A percentile compares a stretch with the other conserved stretches of the same genome.
Evolutionary conservation across 176 grass and related monocot species (phyloP).

Genomic region (Oryza coarctata): DNA sequence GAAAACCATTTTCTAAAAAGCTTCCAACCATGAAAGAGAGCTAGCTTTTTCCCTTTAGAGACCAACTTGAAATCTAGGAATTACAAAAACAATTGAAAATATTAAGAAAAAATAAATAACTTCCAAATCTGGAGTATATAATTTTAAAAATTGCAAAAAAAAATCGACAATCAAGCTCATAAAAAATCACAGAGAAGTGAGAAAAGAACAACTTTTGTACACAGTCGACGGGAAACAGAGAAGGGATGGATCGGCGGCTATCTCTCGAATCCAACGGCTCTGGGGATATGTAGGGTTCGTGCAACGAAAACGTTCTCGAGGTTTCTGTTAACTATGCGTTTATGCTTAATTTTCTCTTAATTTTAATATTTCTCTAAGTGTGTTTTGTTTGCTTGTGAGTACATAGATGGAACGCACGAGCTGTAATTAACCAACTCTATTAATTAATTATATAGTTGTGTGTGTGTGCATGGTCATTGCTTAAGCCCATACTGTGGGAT

Average conservation of each 20-base stretch:
- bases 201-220: no score
- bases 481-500: not conserved
- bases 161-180: not conserved
- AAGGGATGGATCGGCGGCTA: no score
- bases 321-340: no score
- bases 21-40: no score
- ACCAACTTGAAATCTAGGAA: no score
- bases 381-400: slow-evolving; percentile 13
- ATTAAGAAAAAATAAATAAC: not conserved
- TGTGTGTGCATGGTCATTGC: not conserved
- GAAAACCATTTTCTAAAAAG: no score
- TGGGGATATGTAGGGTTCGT: not conserved
- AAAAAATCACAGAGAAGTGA: not conserved
- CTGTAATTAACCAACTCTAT: not conserved
- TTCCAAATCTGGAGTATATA: not conserved
- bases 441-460: not conserved
- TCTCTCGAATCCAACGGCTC: no score
- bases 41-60: no score
- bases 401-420: slow-evolving; percentile 1
- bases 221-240: no score
- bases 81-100: not conserved
- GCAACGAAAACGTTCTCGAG: not conserved
- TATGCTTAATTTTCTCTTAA: no score
- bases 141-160: not conserved
- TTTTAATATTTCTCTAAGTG: not conserved